Evolutionary conservation across 139 green algal genomes (phyloP).

Genomic region (Tetratostichococcus sp.): DNA sequence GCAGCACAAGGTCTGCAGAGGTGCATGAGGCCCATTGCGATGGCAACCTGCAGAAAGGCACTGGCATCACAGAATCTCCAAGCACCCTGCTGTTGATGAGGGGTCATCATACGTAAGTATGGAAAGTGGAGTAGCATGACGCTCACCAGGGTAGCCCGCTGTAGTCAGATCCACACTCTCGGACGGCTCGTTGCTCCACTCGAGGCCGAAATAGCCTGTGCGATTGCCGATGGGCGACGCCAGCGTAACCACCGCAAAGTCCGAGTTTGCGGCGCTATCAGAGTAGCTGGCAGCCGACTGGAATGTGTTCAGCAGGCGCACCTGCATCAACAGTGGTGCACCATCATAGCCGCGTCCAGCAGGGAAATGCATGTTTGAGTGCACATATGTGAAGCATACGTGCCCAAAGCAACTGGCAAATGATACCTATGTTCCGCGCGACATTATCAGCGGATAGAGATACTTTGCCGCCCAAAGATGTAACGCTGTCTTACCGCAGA

Average conservation of each 20-base stretch:
- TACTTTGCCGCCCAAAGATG: not conserved
- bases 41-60: no score
- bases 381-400: no score
- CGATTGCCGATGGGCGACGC: not conserved
- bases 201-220: not conserved
- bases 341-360: no score
- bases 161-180: not conserved
- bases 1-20: no score
- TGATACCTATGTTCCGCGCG: no score
- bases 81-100: no score
- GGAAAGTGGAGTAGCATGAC: not conserved
- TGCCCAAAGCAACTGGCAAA: no score
- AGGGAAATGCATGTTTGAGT: no score
- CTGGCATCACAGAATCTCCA: no score
- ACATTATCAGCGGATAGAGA: no score
- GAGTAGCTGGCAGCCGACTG: not conserved
- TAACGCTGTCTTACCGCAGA: not conserved
- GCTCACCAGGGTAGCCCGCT: not conserved
- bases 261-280: conserved; percentile 18
- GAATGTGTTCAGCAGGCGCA: conserved; percentile 17
- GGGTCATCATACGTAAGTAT: no score
- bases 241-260: conserved; percentile 24
- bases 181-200: not conserved
- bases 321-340: not conserved
- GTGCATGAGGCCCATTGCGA: no score